These are phyloP conservation scores for Candida khao-thaluensis DNA, from an alignment of 805 yeast species.

Conservation along the genomic window DNA sequence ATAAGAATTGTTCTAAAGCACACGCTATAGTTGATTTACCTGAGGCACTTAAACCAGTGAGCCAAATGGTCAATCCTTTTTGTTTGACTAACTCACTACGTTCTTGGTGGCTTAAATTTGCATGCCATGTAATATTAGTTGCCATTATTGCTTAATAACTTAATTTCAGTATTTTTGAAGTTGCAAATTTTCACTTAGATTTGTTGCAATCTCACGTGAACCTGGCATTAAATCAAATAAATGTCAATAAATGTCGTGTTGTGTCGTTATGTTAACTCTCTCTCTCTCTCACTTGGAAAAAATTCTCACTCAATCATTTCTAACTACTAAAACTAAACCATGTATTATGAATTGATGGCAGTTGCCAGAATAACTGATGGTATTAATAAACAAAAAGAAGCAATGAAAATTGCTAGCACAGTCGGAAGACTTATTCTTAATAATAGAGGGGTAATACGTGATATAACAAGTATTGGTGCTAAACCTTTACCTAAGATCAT, in stretches of 20 bases:
- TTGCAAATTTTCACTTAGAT: conserved; percentile 1
- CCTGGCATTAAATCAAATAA: too few relatives aligned
- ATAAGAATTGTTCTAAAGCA: conserved; percentile 80
- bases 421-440: conserved; percentile 79
- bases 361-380: conserved; percentile 79
- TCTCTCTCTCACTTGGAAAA: too few relatives aligned
- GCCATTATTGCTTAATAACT: conserved; percentile 84
- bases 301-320: conserved; percentile 1
- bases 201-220: conserved; percentile 6
- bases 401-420: conserved; percentile 50
- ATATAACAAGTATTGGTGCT: conserved; percentile 75
- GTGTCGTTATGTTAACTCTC: too few relatives aligned
- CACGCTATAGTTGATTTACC: conserved; percentile 96
- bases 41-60: conserved; percentile 92
- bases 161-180: too few relatives aligned
- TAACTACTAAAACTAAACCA: conserved; percentile 23
- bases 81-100: conserved; percentile 72
- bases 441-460: conserved; percentile 93
- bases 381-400: conserved; percentile 37
- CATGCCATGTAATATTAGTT: conserved; percentile 95
- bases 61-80: conserved; percentile 89
- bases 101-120: conserved; percentile 80
- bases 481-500: conserved; percentile 76
- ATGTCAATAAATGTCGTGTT: conserved; percentile 1
- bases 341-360: conserved; percentile 90